Conservation (phyloP, 2,329 filamentous ascomycete species). For the Trichoderma atroviride region DNA sequence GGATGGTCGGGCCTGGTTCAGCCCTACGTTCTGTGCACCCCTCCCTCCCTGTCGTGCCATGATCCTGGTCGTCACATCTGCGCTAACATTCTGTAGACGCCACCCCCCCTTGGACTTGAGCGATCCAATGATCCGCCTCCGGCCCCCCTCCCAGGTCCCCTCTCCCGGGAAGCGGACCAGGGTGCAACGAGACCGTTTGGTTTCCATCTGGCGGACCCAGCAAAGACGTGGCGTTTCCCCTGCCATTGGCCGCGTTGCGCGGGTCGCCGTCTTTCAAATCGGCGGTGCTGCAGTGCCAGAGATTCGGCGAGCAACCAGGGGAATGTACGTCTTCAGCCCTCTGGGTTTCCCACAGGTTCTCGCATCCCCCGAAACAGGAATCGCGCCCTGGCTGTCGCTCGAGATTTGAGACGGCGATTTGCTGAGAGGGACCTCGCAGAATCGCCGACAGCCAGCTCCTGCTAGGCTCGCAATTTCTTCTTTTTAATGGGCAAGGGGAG, state of each 20-base stretch:
- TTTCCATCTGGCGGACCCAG: constrained; percentile 18
- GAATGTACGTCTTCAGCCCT: constrained; percentile 1
- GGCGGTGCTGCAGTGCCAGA: constrained; percentile 24
- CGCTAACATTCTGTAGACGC: constrained; percentile 11
- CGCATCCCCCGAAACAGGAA: constrained; percentile 18
- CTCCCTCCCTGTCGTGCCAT: background rate
- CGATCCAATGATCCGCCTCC: constrained; percentile 23
- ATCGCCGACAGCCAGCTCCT: constrained; percentile 12
- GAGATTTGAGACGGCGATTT: constrained; percentile 1
- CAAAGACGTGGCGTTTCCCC: constrained; percentile 21
- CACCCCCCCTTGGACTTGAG: constrained; percentile 4
- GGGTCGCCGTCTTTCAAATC: constrained; percentile 22
- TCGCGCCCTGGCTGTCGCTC: constrained; percentile 26
- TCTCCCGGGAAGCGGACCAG: constrained; percentile 25
- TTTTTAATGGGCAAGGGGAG: background rate
- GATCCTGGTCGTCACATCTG: constrained; percentile 15
- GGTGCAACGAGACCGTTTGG: constrained; percentile 22
- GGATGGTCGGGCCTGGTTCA: constrained; percentile 19
- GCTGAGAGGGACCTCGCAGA: background rate
- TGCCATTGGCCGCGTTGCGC: constrained; percentile 21
- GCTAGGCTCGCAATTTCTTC: background rate
- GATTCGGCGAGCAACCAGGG: constrained; percentile 26
- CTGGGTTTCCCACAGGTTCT: constrained; percentile 12
- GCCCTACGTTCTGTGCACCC: constrained; percentile 21
- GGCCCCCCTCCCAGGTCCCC: constrained; percentile 17